Evolutionary conservation across 257 asterid genomes (phyloP), one percentile per base, ranked within the genome.

Genomic region (Primulina tabacum): DNA sequence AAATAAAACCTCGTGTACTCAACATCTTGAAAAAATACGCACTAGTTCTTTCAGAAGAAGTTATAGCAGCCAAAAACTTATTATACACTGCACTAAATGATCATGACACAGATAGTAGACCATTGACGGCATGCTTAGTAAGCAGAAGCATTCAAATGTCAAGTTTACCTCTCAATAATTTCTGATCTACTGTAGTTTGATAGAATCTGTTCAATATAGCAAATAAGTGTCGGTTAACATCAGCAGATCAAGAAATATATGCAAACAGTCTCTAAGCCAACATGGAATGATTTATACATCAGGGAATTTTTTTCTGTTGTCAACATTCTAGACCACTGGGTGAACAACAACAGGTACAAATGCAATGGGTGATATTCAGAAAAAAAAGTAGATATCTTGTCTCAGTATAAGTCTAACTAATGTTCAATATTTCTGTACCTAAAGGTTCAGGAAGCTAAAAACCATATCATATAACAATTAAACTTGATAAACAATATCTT

Each of bases 151-250:
- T 24, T 60, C 40, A 53, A 68, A 56, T 57, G 65, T 68, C 38
- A 32, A 35, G 2, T 69, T 77, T 84, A 88, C 98, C 98, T 84
- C 81, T 88, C 96, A 57, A 92, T 87, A 30, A 88, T 80, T 76
- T 88, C 97, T 61, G 87, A 84, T 79, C 74, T 86, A 86, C 85
- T 90, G 86, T 56, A 84, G 85, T 70, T 74, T 73, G 96, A 84
- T 52, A 92, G 78, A 59, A 88, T 83, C 97, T 90, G 95, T 65
- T 38, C 18, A 71, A 72, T 71, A 71, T 18, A 71, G 60, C 62
- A 79, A 74, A 80, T 9, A 65, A 67, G 11, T 35, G 47, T 65
- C 16, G 65, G 68, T 82, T 74, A 85, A 76, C 67, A 71, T 68
- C 69, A 64, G 52, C 65, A 67, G 32, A 43, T 55, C 43, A 59